Evolutionary conservation across 2,329 filamentous ascomycete genomes (phyloP), one percentile per base, ranked within the genome.

Genomic region (Huntiella savannae): DNA sequence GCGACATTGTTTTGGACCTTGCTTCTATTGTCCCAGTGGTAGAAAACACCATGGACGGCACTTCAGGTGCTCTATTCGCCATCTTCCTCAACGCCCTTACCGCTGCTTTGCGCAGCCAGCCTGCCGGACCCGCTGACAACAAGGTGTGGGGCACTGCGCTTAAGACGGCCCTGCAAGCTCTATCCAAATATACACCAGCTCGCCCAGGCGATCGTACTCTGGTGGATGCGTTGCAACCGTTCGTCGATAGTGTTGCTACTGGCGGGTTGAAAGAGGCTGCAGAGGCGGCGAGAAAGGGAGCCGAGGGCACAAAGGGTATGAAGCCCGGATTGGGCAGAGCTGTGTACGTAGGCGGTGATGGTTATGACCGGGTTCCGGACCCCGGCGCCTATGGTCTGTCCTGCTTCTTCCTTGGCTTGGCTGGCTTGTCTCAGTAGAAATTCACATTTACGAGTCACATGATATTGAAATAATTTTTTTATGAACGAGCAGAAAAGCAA

Each of bases 31-130:
- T 73, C 4, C 62, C 67, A 2, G 62, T 76, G 4, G 63, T 77
- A 13, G 73, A 77, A 56, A 67, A 56, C 28, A 63, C 59, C 51
- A 77, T 77, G 73, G 73, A 76, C 53, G 73, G 73, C 51, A 77
- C 73, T 1, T 75, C 73, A 1, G 73, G 73, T 3, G 71, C 70
- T 1, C 60, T 76, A 2, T 74, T 73, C 55, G 81, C 84, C 56
- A 94, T 95, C 59, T 94, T 93, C 68, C 69, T 94, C 50, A 93
- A 93, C 59, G 77, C 85, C 0, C 75, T 94, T 4, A 76, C 83
- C 16, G 74, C 80, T 52, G 77, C 69, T 3, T 64, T 77, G 13
- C 65, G 66, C 38, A 58, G 57, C 4, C 61, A 65, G 8, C 56
- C 60, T 0, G 57, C 63, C 2, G 64, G 65, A 7, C 55, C 60